These are phyloP conservation scores for Royoungia palumana DNA, from an alignment of 768 basidiomycete species.

Conservation along the genomic window DNA sequence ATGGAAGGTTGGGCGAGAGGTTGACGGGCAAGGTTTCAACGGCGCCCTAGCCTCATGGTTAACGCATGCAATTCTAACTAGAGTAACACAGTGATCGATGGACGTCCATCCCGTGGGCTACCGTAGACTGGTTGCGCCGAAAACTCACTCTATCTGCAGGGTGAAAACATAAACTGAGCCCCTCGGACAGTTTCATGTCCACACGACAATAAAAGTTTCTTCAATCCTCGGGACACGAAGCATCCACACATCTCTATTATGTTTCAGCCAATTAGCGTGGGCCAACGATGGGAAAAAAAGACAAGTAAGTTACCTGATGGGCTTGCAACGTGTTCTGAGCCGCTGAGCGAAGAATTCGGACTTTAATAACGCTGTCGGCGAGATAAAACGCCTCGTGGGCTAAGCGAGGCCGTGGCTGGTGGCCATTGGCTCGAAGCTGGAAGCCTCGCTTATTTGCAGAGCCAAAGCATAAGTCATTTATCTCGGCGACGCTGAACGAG, in stretches of 20 bases:
- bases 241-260: neutral
- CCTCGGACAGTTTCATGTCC: constrained; percentile 9
- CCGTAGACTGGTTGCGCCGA: neutral
- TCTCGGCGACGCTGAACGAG: neutral
- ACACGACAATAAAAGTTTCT: neutral
- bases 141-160: neutral
- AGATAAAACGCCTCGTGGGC: constrained; percentile 19
- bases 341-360: neutral
- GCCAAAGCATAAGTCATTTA: neutral
- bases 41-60: constrained; percentile 18
- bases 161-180: neutral
- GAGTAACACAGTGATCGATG: constrained; percentile 9
- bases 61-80: constrained; percentile 12
- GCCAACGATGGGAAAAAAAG: constrained; percentile 2
- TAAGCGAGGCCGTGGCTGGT: constrained; percentile 16
- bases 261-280: constrained; percentile 2
- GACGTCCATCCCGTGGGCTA: neutral
- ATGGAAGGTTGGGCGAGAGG: constrained; percentile 5
- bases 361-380: neutral
- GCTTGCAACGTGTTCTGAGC: constrained; percentile 14
- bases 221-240: constrained; percentile 1
- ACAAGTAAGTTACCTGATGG: neutral
- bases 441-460: neutral
- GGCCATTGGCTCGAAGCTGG: neutral
- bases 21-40: constrained; percentile 2